phyloP scores from a whole-genome alignment of 305 asterid genomes.

The Stenogyne calaminthoides region DNA sequence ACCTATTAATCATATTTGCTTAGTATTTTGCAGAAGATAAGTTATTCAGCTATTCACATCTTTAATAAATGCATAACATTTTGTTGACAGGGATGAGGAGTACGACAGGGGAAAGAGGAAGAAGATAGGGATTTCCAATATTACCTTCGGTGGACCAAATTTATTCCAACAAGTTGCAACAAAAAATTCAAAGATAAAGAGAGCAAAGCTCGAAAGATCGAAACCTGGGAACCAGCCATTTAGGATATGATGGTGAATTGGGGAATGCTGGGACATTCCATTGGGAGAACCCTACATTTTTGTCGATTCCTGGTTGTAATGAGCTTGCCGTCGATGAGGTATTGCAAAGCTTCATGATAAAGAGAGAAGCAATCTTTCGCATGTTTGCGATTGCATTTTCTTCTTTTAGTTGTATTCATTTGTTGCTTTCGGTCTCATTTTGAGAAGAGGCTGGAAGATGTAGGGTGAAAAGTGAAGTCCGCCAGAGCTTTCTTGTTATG shows the following conservation, averaged over 20 bases:
- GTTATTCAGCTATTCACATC: background rate
- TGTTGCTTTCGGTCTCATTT: slow-evolving; percentile 37
- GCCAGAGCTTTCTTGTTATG: slow-evolving; percentile 5
- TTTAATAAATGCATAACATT: background rate
- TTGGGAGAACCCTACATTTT: background rate
- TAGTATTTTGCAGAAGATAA: background rate
- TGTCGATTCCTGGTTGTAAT: background rate
- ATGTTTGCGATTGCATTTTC: background rate
- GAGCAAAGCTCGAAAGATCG: slow-evolving; percentile 43
- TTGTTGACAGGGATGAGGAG: slow-evolving; percentile 79
- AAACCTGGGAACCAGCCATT: slow-evolving; percentile 56
- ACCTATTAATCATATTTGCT: background rate
- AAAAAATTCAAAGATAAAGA: slow-evolving; percentile 46
- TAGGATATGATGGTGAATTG: slow-evolving; percentile 51
- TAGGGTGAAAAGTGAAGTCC: slow-evolving; percentile 20
- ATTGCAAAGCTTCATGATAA: background rate
- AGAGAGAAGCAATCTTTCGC: background rate
- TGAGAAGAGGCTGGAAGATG: slow-evolving; percentile 40
- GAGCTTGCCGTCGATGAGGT: slow-evolving; percentile 20
- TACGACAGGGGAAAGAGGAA: slow-evolving; percentile 90
- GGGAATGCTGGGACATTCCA: slow-evolving; percentile 21
- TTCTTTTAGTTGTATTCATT: slow-evolving; percentile 8
- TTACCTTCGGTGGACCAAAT: slow-evolving; percentile 65
- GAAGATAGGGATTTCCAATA: slow-evolving; percentile 58
- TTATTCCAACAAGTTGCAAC: slow-evolving; percentile 74